Evolutionary conservation across 228 moss, liverwort and hornwort species (phyloP).

Genomic region (Sphagnum magellanicum): DNA sequence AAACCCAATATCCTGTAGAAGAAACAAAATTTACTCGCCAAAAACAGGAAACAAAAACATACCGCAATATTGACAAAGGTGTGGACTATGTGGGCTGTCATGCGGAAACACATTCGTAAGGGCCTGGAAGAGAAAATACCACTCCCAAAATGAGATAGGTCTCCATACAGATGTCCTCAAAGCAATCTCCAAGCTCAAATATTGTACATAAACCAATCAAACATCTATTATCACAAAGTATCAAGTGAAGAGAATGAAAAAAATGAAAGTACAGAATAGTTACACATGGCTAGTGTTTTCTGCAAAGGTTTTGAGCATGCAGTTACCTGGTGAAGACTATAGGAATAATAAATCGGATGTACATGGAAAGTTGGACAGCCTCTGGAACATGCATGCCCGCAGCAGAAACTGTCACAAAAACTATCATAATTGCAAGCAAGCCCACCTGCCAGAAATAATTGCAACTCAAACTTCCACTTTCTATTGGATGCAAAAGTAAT

Average conservation of each 20-base stretch:
- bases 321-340: conserved; percentile 28
- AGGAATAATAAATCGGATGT: conserved; percentile 18
- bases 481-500: neutral
- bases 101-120: conserved; percentile 66
- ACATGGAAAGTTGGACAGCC: conserved; percentile 33
- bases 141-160: neutral
- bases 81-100: conserved; percentile 63
- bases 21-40: neutral
- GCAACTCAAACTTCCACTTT: neutral
- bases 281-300: neutral
- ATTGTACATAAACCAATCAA: too few relatives aligned
- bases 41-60: conserved; percentile 6
- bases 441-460: conserved; percentile 37
- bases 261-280: neutral
- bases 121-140: conserved; percentile 33
- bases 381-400: conserved; percentile 24
- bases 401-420: conserved; percentile 25
- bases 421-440: conserved; percentile 30
- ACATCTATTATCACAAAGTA: neutral
- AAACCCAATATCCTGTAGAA: neutral
- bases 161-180: too few relatives aligned
- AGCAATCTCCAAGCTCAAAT: too few relatives aligned
- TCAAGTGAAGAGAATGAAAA: neutral
- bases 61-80: conserved; percentile 71
- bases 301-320: neutral